Conservation (phyloP, 805 yeast species). For the Teunomyces panamensis region DNA sequence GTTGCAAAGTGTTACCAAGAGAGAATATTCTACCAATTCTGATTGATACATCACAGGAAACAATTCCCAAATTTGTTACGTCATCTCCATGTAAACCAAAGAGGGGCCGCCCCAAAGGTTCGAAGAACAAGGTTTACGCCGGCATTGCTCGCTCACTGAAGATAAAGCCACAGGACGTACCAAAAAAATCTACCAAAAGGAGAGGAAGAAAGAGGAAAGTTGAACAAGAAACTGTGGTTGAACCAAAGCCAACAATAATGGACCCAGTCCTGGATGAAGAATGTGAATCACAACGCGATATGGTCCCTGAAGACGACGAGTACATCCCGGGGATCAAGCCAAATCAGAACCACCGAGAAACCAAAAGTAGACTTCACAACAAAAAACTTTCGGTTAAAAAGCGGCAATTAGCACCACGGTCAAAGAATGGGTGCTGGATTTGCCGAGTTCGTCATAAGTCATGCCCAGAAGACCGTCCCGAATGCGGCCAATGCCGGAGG, state of each 20-base stretch:
- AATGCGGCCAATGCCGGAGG: conserved; percentile 55
- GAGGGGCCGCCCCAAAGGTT: conserved; percentile 1
- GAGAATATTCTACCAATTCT: not conserved
- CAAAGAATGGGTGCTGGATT: conserved; percentile 74
- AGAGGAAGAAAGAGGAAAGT: not conserved
- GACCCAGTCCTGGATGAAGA: not conserved
- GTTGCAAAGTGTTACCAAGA: not conserved
- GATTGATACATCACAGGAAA: not conserved
- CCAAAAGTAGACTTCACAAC: not conserved
- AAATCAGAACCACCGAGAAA: not conserved
- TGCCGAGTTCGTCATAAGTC: conserved; percentile 71
- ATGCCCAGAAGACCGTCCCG: conserved; percentile 65
- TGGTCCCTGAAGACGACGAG: not conserved
- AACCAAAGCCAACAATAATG: not conserved
- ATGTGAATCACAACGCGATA: not conserved
- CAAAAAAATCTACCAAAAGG: not conserved
- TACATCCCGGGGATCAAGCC: not conserved
- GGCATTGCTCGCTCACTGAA: not conserved
- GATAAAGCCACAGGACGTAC: not conserved
- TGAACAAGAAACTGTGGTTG: not conserved
- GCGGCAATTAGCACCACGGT: conserved; percentile 23
- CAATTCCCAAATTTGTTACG: not conserved
- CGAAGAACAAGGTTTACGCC: not conserved
- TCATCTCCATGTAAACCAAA: not conserved
- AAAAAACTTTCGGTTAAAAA: not conserved